Evolutionary conservation across 202 grass and related monocot species (phyloP).

Genomic region (Eragrostis tef): DNA sequence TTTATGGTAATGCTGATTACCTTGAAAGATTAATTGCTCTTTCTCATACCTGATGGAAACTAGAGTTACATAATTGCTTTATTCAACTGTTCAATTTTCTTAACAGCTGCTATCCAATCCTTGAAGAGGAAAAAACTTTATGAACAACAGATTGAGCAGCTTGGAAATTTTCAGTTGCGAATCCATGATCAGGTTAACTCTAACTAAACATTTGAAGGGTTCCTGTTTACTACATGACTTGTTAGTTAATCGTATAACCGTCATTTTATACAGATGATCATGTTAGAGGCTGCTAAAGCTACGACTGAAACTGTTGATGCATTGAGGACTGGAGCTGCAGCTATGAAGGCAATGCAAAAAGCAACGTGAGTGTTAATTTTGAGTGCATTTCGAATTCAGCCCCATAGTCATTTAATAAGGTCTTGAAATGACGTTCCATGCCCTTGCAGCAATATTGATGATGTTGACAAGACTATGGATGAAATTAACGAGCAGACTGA

Average conservation of each 20-base stretch:
- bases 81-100: conserved; percentile 3
- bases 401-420: not conserved
- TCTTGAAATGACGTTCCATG: conserved; percentile 15
- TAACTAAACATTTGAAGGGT: not conserved
- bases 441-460: conserved; percentile 73
- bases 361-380: conserved; percentile 59
- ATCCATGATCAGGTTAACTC: conserved; percentile 73
- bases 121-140: conserved; percentile 79
- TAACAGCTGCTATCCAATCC: conserved; percentile 64
- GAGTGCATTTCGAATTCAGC: conserved; percentile 3
- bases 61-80: not conserved
- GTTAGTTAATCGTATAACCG: not conserved
- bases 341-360: conserved; percentile 80
- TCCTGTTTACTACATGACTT: conserved; percentile 9
- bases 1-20: not conserved
- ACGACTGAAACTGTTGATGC: conserved; percentile 74
- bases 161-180: conserved; percentile 77
- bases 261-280: conserved; percentile 62
- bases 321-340: conserved; percentile 70
- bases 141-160: conserved; percentile 73
- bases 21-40: not conserved
- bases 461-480: conserved; percentile 86
- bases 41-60: not conserved
- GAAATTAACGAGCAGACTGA: conserved; percentile 88
- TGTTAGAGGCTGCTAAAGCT: conserved; percentile 76